Evolutionary conservation across 441 rosid species (phyloP).

Genomic region (Populus trichocarpa): DNA sequence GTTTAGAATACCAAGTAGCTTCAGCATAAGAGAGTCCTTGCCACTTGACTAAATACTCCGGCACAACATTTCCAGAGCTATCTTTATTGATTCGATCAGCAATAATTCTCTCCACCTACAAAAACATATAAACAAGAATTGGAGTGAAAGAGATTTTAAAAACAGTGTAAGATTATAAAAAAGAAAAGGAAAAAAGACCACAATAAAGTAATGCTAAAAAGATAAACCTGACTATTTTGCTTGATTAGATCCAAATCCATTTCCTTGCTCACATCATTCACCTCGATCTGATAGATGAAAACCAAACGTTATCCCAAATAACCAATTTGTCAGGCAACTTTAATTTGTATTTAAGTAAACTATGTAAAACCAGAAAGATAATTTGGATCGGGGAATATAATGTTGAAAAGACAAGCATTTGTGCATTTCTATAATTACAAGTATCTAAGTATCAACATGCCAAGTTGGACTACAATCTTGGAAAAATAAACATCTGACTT

Average conservation of each 20-base stretch:
- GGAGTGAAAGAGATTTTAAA: neutral
- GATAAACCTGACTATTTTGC: constrained; percentile 91
- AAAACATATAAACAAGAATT: constrained; percentile 15
- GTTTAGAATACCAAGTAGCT: constrained; percentile 83
- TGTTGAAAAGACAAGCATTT: neutral
- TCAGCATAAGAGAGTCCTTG: constrained; percentile 99
- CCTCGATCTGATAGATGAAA: constrained; percentile 67
- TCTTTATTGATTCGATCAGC: constrained; percentile 84
- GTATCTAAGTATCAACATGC: neutral
- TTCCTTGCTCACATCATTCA: constrained; percentile 98
- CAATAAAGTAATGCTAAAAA: neutral
- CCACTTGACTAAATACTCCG: constrained; percentile 99
- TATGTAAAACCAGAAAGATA: neutral
- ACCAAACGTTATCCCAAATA: neutral
- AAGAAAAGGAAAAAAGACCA: neutral
- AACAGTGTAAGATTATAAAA: neutral
- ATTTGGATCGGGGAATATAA: neutral
- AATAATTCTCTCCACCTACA: constrained; percentile 93
- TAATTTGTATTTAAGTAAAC: no score
- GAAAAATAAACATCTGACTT: neutral
- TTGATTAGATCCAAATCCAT: constrained; percentile 99
- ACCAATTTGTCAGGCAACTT: neutral
- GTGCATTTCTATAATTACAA: neutral
- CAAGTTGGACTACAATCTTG: neutral
- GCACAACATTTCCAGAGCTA: constrained; percentile 65